A percentile compares a stretch with the other conserved stretches of the same genome.
Conservation (phyloP, 2,329 filamentous ascomycete genomes). For the Talaromyces sp. region DNA sequence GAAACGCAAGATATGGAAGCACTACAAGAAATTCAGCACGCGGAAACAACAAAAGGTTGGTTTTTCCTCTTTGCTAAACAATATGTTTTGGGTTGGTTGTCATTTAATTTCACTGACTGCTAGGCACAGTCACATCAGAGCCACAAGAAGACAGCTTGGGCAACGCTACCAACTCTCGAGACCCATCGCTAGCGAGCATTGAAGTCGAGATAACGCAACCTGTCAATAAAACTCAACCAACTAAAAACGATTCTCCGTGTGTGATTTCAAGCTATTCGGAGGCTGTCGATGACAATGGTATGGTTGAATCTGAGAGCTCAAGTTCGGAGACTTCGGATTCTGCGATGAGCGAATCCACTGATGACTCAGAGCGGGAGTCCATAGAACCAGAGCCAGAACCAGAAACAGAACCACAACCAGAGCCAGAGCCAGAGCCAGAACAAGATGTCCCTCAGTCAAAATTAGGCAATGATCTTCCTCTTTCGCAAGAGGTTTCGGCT, state of each 20-base stretch:
- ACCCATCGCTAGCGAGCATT: not conserved
- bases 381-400: slow-evolving; percentile 12
- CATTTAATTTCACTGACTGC: not conserved
- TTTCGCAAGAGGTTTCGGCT: not conserved
- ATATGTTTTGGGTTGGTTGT: not conserved
- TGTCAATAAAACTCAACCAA: not conserved
- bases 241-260: not conserved
- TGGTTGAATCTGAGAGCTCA: slow-evolving; percentile 10
- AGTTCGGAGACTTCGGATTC: slow-evolving; percentile 22
- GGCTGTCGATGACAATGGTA: not conserved
- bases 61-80: not conserved
- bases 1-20: slow-evolving; percentile 43
- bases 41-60: slow-evolving; percentile 13
- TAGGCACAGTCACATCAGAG: not conserved
- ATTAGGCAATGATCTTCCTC: not conserved
- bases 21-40: slow-evolving; percentile 26
- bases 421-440: slow-evolving; percentile 7
- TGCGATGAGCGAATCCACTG: slow-evolving; percentile 34
- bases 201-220: not conserved
- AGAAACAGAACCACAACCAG: slow-evolving; percentile 12
- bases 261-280: not conserved
- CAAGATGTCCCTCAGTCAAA: not conserved
- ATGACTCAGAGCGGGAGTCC: slow-evolving; percentile 17
- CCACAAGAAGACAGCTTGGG: not conserved
- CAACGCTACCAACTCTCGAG: not conserved